Base-by-base conservation (phyloP, 768 basidiomycete species). In the Psilocybe azurescens region DNA sequence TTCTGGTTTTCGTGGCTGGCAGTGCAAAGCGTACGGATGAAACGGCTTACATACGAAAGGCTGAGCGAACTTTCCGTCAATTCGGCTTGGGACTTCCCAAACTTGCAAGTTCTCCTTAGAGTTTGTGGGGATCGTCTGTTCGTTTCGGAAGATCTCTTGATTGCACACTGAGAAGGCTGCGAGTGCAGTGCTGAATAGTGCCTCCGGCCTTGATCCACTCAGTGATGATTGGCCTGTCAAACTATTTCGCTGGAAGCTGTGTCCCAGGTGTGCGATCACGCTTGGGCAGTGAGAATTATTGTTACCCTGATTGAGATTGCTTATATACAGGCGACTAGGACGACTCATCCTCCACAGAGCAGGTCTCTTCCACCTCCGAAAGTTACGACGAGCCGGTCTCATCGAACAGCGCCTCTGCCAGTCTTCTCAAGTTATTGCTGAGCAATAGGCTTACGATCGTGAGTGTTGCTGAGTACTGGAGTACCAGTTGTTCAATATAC, bases 311-410 rank as follows among this genome's bases (percentile, higher is more conserved):
- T 18, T 14, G 44, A 56, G 59, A 58, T 46, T 44, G 8, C 13
- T 18, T 66, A 68, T 66, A 66, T 61, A 57, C 47, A 48, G 52
- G 54, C 41, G 9, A 29, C 29, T 14, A 39, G 29, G 18, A n/a
- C 38, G 54, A 29, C 18, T 53, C 24, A 14, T 46, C 38, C 59
- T 55, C 29, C 47, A 61, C 56, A 69, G 69, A 70, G 69, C 69
- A 62, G 67, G 69, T 67, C 69, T 70, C 69, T 65, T 53, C 56
- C 29, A 47, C 44, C 36, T n/a, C 36, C 52, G 41, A 41, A 38
- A 58, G 52, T 30, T 28, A 36, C 30, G 39, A 49, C 58, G 65
- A 69, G 67, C 67, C 58, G 67, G 65, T 59, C 67, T 69, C 65
- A 41, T 63, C 60, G 20, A 33, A 58, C 24, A 47, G 16, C 39